Base-by-base conservation (phyloP, 2,329 filamentous ascomycete genomes). In the Lachnellula hyalina region DNA sequence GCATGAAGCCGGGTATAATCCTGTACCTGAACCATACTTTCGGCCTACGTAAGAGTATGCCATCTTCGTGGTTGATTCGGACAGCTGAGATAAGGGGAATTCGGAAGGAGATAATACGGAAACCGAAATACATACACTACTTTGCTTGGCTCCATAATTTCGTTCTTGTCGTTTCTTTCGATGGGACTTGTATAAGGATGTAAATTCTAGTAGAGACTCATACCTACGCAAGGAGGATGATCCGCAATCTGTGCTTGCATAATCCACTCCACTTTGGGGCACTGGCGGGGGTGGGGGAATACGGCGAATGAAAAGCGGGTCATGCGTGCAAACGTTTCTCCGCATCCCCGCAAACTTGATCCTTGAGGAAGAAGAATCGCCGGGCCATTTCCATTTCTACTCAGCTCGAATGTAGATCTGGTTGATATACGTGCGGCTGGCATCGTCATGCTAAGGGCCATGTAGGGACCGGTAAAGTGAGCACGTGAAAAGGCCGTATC, bases 51-150 rank as follows among this genome's bases (percentile, higher is more conserved):
- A 11, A 11, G 28, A 32, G 28, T 11, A 32, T 32, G 9, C 28
- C 28, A 32, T 32, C 9, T 3, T 32, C 9, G 28, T 32, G 3
- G 28, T 32, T 32, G 28, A 32, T 8, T 32, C 28, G 8, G 2
- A 32, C 2, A 21, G 17, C 15, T 48, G 23, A 40, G 11, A 5
- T 25, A n/a, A 15, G 11, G n/a, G 36, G 14, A 32, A 32, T 11
- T 32, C 8, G 28, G 28, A 32, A 4, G 23, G 47, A 11, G 12
- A 44, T 17, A 46, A 28, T 9, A 32, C 38, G 28, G 44, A 49
- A 50, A 8, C 28, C 14, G 11, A 32, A 35, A 11, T 23, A 55
- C 55, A 52, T 55, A 58, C 55, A 58, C 55, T 19, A 55, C 55
- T 41, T 55, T 58, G 23, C 55, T 58, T 17, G 40, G 45, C 34